Conservation (phyloP, 2,329 filamentous ascomycete genomes). For the Monilinia polystroma region DNA sequence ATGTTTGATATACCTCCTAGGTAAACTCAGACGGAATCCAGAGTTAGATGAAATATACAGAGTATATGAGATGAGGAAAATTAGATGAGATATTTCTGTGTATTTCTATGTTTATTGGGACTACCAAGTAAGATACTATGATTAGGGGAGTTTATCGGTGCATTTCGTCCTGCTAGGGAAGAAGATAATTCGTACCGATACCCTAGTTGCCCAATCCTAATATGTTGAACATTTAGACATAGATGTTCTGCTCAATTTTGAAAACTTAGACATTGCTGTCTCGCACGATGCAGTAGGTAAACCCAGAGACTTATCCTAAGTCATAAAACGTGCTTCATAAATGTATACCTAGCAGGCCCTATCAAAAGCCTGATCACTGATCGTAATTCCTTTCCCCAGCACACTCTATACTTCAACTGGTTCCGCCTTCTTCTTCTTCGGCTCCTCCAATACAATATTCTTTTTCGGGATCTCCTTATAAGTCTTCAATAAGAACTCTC, state of each 20-base stretch:
- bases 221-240: no score
- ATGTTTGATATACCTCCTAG: no score
- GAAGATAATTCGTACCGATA: no score
- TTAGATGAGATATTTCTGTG: no score
- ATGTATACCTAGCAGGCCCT: background rate
- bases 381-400: background rate
- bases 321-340: background rate
- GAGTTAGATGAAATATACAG: no score
- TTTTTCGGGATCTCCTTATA: slow-evolving; percentile 90
- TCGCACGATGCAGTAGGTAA: background rate
- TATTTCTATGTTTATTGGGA: no score
- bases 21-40: no score
- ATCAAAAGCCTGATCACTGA: background rate
- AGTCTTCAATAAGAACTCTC: slow-evolving; percentile 85
- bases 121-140: no score
- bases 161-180: no score
- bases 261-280: background rate
- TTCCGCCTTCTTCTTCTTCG: slow-evolving; percentile 86
- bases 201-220: no score
- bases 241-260: background rate
- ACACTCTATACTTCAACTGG: slow-evolving; percentile 9
- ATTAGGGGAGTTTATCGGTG: no score
- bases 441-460: slow-evolving; percentile 91
- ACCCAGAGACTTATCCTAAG: background rate
- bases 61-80: no score